phyloP scores from a whole-genome alignment of 2,329 filamentous ascomycete species.

The Talaromyces islandicus region DNA sequence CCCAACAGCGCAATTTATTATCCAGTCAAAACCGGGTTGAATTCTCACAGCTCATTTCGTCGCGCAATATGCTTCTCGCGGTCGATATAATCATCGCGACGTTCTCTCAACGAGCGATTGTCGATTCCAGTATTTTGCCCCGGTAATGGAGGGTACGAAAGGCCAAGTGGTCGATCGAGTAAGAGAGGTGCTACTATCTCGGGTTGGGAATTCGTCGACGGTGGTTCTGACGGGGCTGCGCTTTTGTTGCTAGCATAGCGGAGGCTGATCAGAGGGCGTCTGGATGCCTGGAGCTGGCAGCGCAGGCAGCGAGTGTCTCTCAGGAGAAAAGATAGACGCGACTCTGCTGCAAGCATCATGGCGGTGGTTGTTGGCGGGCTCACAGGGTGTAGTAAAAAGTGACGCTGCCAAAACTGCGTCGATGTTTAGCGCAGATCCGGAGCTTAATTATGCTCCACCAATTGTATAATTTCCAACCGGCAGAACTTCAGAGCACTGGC shows the following conservation, averaged over 20 bases:
- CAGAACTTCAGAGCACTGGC: neutral
- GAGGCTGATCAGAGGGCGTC: conserved; percentile 19
- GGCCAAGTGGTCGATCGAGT: conserved; percentile 71
- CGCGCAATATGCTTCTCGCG: conserved; percentile 77
- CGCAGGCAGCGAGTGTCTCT: conserved; percentile 26
- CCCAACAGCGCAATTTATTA: neutral
- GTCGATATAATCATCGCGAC: conserved; percentile 72
- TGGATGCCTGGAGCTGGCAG: conserved; percentile 28
- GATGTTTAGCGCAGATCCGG: neutral
- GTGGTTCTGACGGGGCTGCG: conserved; percentile 6
- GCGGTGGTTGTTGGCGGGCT: neutral
- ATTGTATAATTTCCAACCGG: neutral
- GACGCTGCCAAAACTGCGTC: conserved; percentile 27
- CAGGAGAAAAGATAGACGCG: conserved; percentile 15
- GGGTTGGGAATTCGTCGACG: conserved; percentile 16
- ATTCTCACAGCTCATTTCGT: conserved; percentile 64
- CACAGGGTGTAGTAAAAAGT: conserved; percentile 11
- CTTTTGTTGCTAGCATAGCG: conserved; percentile 22
- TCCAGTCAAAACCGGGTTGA: neutral
- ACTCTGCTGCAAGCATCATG: conserved; percentile 16
- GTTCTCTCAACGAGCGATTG: conserved; percentile 58
- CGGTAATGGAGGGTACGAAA: conserved; percentile 63
- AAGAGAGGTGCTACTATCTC: conserved; percentile 47
- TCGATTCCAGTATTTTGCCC: conserved; percentile 82
- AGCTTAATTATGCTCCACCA: neutral